Evolutionary conservation across 768 basidiomycete species (phyloP), one percentile per base, ranked within the genome.

Genomic region (Mycena epipterygia): DNA sequence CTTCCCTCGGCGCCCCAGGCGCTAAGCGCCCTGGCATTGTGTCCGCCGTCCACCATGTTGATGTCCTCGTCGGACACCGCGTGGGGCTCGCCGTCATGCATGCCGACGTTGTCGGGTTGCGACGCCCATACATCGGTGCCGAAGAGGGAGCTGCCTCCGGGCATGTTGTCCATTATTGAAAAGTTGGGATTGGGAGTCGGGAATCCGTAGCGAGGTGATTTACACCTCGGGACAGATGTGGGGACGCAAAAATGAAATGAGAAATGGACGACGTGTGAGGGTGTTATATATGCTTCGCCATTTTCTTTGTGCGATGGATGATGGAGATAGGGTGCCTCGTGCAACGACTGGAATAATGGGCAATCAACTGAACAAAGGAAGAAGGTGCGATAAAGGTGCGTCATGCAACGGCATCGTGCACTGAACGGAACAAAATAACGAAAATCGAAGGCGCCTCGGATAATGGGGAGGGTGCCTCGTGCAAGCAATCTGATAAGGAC

Each of bases 191-290:
- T 14, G 23, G 14, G n/a, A 46, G 35, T 41, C 56, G 42, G 13
- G 32, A 48, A 60, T 60, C 58, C 21, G 41, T 33, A 23, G 58
- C 30, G 44, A 46, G 29, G 44, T 21, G 58, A 60, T 60, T 21
- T 33, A 60, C 58, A 33, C 58, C 58, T 60, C 44, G 41, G 30
- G n/a, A 60, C 58, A 49, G 46, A 30, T 60, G 27, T 44, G 30
- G n/a, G n/a, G 19, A 30, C 16, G 27, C 7, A 27, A 27, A n/a
- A 16, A 25, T 23, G 30, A 32, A 59, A 7, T 7, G 3, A 23
- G n/a, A 33, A 16, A 29, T 5, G n/a, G 16, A n/a, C 27, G 32
- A 39, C 3, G 3, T 13, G 57, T 8, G 39, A 41, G 29, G 57
- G 57, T 59, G 27, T 19, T 5, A 19, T 59, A 59, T 59, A 59